Conservation (phyloP, 352 stramenopile genomes). For the Saprolegnia parasitica region DNA sequence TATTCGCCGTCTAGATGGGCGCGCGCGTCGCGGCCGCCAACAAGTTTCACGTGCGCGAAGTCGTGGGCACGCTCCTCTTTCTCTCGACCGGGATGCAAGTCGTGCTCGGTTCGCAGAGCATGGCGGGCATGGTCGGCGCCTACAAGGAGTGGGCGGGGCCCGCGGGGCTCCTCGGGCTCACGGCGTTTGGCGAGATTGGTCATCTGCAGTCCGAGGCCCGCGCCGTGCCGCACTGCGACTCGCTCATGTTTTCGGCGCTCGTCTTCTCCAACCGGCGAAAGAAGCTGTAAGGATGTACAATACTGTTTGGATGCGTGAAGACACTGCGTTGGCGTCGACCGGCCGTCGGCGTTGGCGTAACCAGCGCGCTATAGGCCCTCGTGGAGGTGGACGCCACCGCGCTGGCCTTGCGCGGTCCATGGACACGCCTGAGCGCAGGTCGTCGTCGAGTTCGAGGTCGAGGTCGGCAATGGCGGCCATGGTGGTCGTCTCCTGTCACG, state of each 20-base stretch:
- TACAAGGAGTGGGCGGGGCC: conserved; percentile 81
- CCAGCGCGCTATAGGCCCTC: no score
- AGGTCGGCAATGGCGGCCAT: no score
- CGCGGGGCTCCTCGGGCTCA: conserved; percentile 82
- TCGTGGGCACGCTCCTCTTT: conserved; percentile 82
- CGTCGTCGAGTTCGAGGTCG: no score
- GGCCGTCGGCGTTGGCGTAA: no score
- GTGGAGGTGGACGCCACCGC: no score
- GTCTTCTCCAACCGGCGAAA: conserved; percentile 83
- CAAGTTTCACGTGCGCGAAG: conserved; percentile 80
- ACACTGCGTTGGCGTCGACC: no score
- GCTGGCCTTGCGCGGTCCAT: no score
- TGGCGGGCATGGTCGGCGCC: conserved; percentile 85
- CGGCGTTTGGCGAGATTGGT: conserved; percentile 82
- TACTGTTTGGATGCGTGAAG: not conserved
- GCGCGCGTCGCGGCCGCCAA: conserved; percentile 61
- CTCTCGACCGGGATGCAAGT: conserved; percentile 78
- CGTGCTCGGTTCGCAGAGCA: conserved; percentile 81
- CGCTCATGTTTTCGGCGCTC: conserved; percentile 85
- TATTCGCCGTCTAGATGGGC: conserved; percentile 50
- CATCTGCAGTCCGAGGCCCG: conserved; percentile 66
- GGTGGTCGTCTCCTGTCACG: no score
- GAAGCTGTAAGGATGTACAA: conserved; percentile 31
- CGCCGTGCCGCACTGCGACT: conserved; percentile 82
- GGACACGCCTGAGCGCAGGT: no score